These are phyloP conservation scores for Penicillium taxi DNA, from an alignment of 495 filamentous ascomycete genomes.

Conservation along the genomic window DNA sequence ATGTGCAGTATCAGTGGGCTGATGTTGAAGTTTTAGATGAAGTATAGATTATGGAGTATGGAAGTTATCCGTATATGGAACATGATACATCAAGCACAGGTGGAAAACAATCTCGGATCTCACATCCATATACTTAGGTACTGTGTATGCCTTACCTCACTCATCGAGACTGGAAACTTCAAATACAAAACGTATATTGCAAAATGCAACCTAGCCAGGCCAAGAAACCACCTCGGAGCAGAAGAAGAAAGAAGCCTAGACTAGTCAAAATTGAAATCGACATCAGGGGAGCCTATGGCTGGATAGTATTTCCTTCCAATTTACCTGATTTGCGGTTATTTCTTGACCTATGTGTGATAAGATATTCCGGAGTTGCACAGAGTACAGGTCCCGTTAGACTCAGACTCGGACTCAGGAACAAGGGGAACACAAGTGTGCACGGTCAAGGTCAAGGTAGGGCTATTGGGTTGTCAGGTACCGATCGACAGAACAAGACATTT, in stretches of 20 bases:
- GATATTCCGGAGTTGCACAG: not conserved
- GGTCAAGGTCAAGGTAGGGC: conserved; percentile 10
- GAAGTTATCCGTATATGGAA: too few relatives aligned
- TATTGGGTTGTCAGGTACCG: conserved; percentile 20
- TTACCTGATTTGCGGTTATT: not conserved
- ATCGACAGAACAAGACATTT: conserved; percentile 11
- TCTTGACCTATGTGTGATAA: not conserved
- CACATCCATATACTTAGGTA: too few relatives aligned
- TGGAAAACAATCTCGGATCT: too few relatives aligned
- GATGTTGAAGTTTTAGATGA: too few relatives aligned
- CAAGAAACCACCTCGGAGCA: conserved; percentile 19
- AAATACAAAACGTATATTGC: too few relatives aligned
- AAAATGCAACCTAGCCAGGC: too few relatives aligned
- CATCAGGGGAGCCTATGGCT: conserved; percentile 4
- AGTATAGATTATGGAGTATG: too few relatives aligned
- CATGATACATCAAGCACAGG: too few relatives aligned
- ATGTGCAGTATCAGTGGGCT: too few relatives aligned
- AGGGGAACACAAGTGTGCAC: conserved; percentile 11
- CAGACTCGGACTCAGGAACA: conserved; percentile 10
- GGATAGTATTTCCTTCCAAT: conserved; percentile 8
- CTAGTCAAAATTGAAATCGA: conserved; percentile 19
- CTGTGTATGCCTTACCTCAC: too few relatives aligned
- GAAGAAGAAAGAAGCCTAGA: conserved; percentile 22
- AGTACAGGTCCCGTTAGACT: conserved; percentile 6
- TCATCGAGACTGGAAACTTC: too few relatives aligned